Evolutionary conservation across 2,329 filamentous ascomycete genomes (phyloP).

Genomic region (Curvularia verruculosa): DNA sequence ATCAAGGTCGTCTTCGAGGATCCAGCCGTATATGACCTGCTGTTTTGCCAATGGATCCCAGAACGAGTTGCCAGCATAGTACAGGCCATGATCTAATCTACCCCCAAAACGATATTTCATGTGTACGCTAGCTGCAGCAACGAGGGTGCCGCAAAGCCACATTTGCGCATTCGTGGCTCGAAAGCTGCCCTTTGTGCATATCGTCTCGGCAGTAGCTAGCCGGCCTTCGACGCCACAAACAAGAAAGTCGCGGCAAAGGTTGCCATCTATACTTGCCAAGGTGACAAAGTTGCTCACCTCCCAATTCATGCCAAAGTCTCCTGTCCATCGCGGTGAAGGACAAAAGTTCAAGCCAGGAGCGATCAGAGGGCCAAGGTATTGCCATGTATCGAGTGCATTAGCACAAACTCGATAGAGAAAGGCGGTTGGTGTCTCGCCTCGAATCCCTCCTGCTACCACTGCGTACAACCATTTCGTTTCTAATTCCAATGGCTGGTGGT

Average conservation of each 20-base stretch:
- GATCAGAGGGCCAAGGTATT: not conserved
- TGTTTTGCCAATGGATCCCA: not conserved
- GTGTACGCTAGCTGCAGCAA: not conserved
- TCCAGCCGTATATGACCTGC: constrained; percentile 1
- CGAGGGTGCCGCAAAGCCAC: not conserved
- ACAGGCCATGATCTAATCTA: not conserved
- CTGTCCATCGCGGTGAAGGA: not conserved
- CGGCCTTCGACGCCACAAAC: not conserved
- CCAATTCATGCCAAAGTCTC: not conserved
- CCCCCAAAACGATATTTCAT: not conserved
- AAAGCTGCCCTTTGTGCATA: not conserved
- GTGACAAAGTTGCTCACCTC: not conserved
- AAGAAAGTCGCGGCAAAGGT: not conserved
- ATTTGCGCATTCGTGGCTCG: not conserved
- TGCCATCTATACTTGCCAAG: not conserved
- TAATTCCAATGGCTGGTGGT: not conserved
- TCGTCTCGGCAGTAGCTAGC: not conserved
- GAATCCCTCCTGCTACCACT: not conserved
- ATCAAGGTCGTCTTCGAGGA: not conserved
- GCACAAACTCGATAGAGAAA: not conserved
- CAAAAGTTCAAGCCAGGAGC: not conserved
- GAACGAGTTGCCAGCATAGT: not conserved
- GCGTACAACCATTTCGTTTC: not conserved
- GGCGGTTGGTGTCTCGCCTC: not conserved
- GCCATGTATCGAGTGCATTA: not conserved